A percentile compares a stretch with the other conserved stretches of the same genome.
Conservation (phyloP, 495 filamentous ascomycete genomes). For the Penicillium crystallinum region DNA sequence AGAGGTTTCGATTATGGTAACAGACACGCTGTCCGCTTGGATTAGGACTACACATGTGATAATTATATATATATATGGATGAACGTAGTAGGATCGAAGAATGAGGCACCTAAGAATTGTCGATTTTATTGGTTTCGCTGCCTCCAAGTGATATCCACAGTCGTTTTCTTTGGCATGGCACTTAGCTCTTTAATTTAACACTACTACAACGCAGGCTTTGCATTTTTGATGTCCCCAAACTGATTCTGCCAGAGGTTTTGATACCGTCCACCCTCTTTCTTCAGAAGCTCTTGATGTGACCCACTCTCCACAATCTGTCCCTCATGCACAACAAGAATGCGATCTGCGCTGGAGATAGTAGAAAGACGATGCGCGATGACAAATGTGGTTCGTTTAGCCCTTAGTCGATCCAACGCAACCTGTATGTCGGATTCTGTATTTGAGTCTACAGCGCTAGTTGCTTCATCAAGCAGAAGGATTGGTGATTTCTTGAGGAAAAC, state of each 20-base stretch:
- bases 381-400: constrained; percentile 26
- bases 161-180: no score
- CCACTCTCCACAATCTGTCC: constrained; percentile 76
- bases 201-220: not conserved
- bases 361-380: constrained; percentile 63
- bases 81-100: no score
- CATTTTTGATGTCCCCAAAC: not conserved
- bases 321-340: constrained; percentile 78
- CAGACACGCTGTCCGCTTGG: no score
- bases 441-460: constrained; percentile 51
- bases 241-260: constrained; percentile 7
- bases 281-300: constrained; percentile 41
- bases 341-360: constrained; percentile 77
- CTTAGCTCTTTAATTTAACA: not conserved
- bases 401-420: constrained; percentile 32
- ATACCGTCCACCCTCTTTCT: constrained; percentile 6
- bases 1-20: no score
- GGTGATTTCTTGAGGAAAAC: constrained; percentile 44
- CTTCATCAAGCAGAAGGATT: constrained; percentile 55
- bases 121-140: not conserved
- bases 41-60: no score
- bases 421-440: constrained; percentile 51
- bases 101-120: not conserved
- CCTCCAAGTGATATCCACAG: not conserved
- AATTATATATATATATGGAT: no score